A percentile compares a stretch with the other conserved stretches of the same genome.
Conservation (phyloP, 1,284 basidiomycete genomes). For the Leucoagaricus sp. region DNA sequence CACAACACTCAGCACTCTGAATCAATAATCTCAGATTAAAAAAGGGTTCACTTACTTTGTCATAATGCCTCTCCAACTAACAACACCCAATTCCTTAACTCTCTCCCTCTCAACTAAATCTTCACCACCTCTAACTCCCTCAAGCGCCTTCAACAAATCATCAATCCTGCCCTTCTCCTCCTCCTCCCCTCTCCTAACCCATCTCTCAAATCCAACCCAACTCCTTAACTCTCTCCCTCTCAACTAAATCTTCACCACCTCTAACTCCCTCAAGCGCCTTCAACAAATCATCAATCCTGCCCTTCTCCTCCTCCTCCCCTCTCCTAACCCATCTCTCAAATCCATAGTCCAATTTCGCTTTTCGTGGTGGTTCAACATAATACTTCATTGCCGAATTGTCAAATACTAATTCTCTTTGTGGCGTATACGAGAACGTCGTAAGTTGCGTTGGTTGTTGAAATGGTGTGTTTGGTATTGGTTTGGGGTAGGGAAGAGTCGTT, state of each 20-base stretch:
- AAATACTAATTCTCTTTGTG: slow-evolving; percentile 57
- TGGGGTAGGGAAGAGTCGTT: background rate
- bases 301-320: slow-evolving; percentile 58
- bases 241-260: too few species aligned
- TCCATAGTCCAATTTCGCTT: slow-evolving; percentile 63
- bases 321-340: slow-evolving; percentile 67
- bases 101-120: too few species aligned
- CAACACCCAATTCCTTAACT: slow-evolving; percentile 52
- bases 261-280: slow-evolving; percentile 47
- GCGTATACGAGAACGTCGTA: slow-evolving; percentile 67
- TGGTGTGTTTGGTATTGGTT: slow-evolving; percentile 32
- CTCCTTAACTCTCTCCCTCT: too few species aligned
- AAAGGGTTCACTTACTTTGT: slow-evolving; percentile 65
- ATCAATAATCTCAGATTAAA: slow-evolving; percentile 10
- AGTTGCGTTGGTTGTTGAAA: slow-evolving; percentile 65
- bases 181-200: slow-evolving; percentile 44
- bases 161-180: slow-evolving; percentile 46
- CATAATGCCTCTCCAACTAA: slow-evolving; percentile 90
- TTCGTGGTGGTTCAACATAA: slow-evolving; percentile 62
- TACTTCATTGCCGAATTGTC: slow-evolving; percentile 69
- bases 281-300: slow-evolving; percentile 66
- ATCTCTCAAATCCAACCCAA: slow-evolving; percentile 71
- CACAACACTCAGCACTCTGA: slow-evolving; percentile 36
- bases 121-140: slow-evolving; percentile 33
- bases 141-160: slow-evolving; percentile 58